Evolutionary conservation across 1,139 yeast species (phyloP), one percentile per base, ranked within the genome.

Genomic region (Hemisphaericaspora xylanilytica): DNA sequence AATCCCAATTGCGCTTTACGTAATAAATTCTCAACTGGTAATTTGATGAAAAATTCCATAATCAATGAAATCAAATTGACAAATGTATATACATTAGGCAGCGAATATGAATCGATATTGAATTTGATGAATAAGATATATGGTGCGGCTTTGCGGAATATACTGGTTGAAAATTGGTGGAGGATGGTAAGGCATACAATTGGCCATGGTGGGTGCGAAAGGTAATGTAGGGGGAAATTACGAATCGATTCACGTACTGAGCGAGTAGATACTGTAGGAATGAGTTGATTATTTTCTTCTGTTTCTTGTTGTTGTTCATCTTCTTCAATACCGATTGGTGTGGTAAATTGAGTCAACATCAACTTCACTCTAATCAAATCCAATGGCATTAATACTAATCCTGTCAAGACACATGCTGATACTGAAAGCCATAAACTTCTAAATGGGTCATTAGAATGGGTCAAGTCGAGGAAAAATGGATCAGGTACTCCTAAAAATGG

Each of bases 401-500:
- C 87, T 0, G 96, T 81, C 28, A 85, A 57, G 0, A 87, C 80
- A 37, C 87, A 77, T 0, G 95, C 92, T 28, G 79, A 64, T 3
- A 89, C 75, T 1, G 88, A 81, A 14, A 88, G 67, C 41, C 80
- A 63, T 18, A 89, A 67, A 12, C 95, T 81, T 37, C 75, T 68
- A 41, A 80, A 65, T 1, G 95, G 89, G 48, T 83, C 88, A 3
- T 90, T 81, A 26, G 92, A 84, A 54, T 85, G 95, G 20, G 88
- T 74, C 46, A 87, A 75, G 49, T 87, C 96, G 47, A 88, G 80
- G 58, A 87, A 85, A 48, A 83, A 81, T 1, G 97, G 96, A 56
- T 89, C 97, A 0, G 96, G 96, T n/a, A 88, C 78, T 12, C 87
- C 85, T 41, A 87, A 64, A 38, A 86, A 69, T 3, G 96, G 92